Base-by-base conservation (phyloP, 306 rosid genomes). In the Fragaria iinumae region DNA sequence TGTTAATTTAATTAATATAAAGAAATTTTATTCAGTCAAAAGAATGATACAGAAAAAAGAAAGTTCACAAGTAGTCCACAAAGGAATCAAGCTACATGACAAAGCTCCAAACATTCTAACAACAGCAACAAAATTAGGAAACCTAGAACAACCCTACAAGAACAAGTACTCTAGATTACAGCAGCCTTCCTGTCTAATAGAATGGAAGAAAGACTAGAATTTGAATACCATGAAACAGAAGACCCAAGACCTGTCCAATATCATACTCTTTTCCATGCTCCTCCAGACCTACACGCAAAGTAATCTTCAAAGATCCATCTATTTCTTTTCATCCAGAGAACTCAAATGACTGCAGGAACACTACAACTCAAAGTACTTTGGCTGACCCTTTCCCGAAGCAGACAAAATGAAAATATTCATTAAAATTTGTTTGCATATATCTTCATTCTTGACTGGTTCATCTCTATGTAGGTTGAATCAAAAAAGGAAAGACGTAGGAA, bases 401-500 rank as follows among this genome's bases (percentile, higher is more conserved):
- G 4, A 20, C 60, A 20, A 53, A 53, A 6, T 67, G 74, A 62
- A 34, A 67, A 59, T 32, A 52, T 32, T 57, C 50, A 1, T 59
- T 34, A 57, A 64, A 77, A 20, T 82, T 18, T 32, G 64, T 43
- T 43, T 57, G 43, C 76, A 59, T 66, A 7, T 69, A 4, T 50
- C 73, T 47, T 77, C 76, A 27, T 76, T 63, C 34, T 25, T 72
- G 48, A 71, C 21, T 17, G 39, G 45, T 41, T 43, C 32, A 2
- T 53, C 38, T 12, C 52, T 38, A 44, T 87, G 81, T 73, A 91
- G 98, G 79, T 80, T 64, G 96, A 93, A 80, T 87, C 98, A 20
- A 57, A 65, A 80, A 86, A 75, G 84, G 91, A 83, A 84, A 93
- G 84, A 72, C 89, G 85, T 52, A 89, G 83, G 81, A 90, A 87